Base-by-base conservation (phyloP, 352 stramenopile genomes). In the Phytophthora fragariae region DNA sequence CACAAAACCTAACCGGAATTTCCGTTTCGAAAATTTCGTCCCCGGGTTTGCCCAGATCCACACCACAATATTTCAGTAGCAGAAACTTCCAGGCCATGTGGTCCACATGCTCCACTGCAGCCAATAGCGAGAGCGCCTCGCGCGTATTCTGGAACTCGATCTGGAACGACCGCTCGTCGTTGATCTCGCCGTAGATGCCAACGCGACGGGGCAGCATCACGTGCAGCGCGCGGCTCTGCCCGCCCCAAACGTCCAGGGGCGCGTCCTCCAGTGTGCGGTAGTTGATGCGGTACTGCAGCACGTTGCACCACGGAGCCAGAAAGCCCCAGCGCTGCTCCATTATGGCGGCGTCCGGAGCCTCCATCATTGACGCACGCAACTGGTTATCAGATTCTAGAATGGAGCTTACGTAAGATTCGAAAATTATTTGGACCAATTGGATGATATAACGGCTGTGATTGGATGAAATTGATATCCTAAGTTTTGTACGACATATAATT, bases 121-220 rank as follows among this genome's bases (percentile, higher is more conserved):
- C 67, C 61, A 75, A 56, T 29, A 70, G 61, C 11, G 59, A 44
- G 2, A 70, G 62, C 17, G 61, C 61, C 37, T 75, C 68, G 41
- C 55, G 15, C 2, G 61, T 59, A 21, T 70, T 75, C 33, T 75
- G 53, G 35, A 75, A 75, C 33, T 75, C 54, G 6, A 65, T 46
- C 31, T 63, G 59, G 61, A 70, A 70, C 10, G 44, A 57, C 6
- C n/a, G 41, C 17, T 65, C 54, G 21, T 62, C 61, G 3, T 62
- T 57, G 27, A 29, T 59, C 9, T 70, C 68, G 21, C 61, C 60
- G 24, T 52, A 52, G 44, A 52, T 11, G 44, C 44, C 44, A 6
- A 15, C 44, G 44, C 44, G 44, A 10, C 44, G 44, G 7, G 44
- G 44, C 44, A 52, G 44, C 17, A 52, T 15, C 44, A 52, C 44